A percentile compares a stretch with the other conserved stretches of the same genome.
These are phyloP conservation scores for Globisporangium cylindrosporum DNA, from an alignment of 352 stramenopile genomes.

Conservation along the genomic window DNA sequence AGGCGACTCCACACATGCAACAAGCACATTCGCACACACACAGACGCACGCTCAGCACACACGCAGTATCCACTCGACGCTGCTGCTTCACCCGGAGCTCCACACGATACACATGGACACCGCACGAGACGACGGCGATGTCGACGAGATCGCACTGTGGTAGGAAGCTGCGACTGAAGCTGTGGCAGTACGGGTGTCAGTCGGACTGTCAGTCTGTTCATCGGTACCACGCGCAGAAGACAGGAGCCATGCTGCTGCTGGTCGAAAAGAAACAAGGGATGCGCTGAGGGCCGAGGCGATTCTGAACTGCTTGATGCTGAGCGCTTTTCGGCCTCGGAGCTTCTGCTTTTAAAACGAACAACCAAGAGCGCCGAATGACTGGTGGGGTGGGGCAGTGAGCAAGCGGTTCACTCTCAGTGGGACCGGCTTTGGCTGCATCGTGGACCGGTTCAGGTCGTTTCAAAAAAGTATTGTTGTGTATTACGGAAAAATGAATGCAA, in stretches of 20 bases:
- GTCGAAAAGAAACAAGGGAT: neutral
- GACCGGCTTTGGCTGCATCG: neutral
- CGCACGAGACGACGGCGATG: neutral
- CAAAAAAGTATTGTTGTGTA: neutral
- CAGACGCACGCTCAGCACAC: constrained; percentile 10
- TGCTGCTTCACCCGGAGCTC: neutral
- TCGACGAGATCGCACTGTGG: neutral
- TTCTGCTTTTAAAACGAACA: constrained; percentile 1
- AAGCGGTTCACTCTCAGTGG: neutral
- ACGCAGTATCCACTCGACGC: neutral
- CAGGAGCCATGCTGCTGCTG: neutral
- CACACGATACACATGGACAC: neutral
- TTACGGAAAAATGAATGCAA: neutral
- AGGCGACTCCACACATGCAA: constrained; percentile 11
- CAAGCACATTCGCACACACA: constrained; percentile 13
- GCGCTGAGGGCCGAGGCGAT: constrained; percentile 12
- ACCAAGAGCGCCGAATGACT: constrained; percentile 3
- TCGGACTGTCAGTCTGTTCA: neutral
- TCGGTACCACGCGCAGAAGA: neutral
- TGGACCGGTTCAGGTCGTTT: neutral
- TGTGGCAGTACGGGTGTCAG: neutral
- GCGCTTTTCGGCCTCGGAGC: neutral
- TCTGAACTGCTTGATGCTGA: constrained; percentile 7
- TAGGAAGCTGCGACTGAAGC: neutral
- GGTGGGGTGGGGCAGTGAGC: neutral